Percentiles rank a stretch among this genome's conserved stretches.
These are phyloP conservation scores for Daldinia eschscholtzii DNA, from an alignment of 2,329 filamentous ascomycete genomes.

Conservation along the genomic window DNA sequence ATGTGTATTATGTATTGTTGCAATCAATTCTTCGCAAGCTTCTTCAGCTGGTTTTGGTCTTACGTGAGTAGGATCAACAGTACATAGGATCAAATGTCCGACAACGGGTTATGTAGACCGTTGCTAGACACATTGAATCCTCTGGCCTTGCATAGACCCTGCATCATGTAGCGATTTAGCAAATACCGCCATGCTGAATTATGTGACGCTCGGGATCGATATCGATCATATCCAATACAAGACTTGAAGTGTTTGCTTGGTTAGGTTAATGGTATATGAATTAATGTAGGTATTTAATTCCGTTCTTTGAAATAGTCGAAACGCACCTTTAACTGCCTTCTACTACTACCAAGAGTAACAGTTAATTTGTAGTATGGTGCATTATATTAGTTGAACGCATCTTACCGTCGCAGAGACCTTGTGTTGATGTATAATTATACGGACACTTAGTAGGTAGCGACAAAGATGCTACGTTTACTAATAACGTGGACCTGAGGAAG, in stretches of 20 bases:
- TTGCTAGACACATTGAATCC: not conserved
- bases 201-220: not conserved
- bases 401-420: not conserved
- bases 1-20: not conserved
- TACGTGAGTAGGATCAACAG: conserved; percentile 9
- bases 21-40: not conserved
- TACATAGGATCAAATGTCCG: not conserved
- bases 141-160: conserved; percentile 5
- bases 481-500: not conserved
- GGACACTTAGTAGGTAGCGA: not conserved
- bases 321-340: not conserved
- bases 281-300: not conserved
- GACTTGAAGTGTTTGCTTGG: conserved; percentile 6
- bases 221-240: not conserved
- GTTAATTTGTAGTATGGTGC: not conserved
- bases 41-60: conserved; percentile 8
- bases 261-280: not conserved
- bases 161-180: not conserved
- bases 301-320: not conserved
- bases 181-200: not conserved
- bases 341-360: not conserved
- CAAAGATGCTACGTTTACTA: not conserved
- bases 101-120: conserved; percentile 1
- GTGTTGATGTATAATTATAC: not conserved
- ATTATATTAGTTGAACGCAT: not conserved